These are phyloP conservation scores for Paramecium sexaurelia DNA, from an alignment of 73 alveolate genomes.

Conservation along the genomic window DNA sequence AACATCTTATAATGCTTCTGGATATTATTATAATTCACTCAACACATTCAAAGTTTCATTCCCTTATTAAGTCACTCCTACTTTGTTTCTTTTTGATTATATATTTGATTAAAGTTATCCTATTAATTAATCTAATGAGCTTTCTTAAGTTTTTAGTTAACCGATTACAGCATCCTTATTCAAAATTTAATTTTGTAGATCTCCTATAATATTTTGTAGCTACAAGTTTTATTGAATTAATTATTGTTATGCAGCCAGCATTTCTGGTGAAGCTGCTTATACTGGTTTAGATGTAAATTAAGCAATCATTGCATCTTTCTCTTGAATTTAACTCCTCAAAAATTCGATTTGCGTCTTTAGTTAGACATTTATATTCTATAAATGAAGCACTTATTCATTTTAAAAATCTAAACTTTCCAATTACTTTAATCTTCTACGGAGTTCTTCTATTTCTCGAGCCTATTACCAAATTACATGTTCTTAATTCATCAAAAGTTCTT, in stretches of 20 bases:
- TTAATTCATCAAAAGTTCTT: background rate
- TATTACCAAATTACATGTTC: slow-evolving; percentile 16
- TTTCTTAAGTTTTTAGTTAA: background rate
- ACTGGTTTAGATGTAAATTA: slow-evolving; percentile 23
- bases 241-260: slow-evolving; percentile 1
- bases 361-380: background rate
- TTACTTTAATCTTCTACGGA: background rate
- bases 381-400: background rate
- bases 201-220: slow-evolving; percentile 1
- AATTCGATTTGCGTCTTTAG: background rate
- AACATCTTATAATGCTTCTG: slow-evolving; percentile 1
- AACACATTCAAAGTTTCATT: background rate
- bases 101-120: background rate
- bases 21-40: slow-evolving; percentile 16
- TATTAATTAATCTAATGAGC: background rate
- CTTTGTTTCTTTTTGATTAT: background rate
- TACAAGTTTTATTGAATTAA: background rate
- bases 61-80: background rate
- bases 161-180: background rate
- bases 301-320: slow-evolving; percentile 42
- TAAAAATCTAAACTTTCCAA: slow-evolving; percentile 4
- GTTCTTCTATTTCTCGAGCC: slow-evolving; percentile 1
- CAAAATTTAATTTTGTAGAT: background rate
- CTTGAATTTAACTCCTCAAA: slow-evolving; percentile 10
- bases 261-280: slow-evolving; percentile 18